Conservation (phyloP, 176 grass and related monocot species). For the Triticum urartu region DNA sequence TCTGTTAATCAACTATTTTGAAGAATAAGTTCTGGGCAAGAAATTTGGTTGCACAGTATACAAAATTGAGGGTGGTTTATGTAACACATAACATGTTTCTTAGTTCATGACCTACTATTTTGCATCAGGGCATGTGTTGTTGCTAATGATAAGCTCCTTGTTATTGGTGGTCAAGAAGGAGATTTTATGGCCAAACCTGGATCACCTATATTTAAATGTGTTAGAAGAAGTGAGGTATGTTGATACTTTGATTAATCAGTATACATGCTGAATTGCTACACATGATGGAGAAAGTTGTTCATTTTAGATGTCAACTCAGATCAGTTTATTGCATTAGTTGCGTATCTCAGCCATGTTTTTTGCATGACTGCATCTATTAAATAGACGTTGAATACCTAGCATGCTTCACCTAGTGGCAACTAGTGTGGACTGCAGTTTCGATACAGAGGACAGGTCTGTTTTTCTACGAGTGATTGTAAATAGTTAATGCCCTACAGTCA, state of each 20-base stretch:
- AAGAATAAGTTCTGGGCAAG: neutral
- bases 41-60: slow-evolving; percentile 3
- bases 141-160: slow-evolving; percentile 89
- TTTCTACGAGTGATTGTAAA: neutral
- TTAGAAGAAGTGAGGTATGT: slow-evolving; percentile 86
- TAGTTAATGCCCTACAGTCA: neutral
- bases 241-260: slow-evolving; percentile 7
- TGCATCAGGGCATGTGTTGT: slow-evolving; percentile 79
- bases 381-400: neutral
- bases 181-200: slow-evolving; percentile 99
- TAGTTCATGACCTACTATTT: slow-evolving; percentile 4
- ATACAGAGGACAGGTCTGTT: neutral
- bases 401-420: neutral
- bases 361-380: slow-evolving; percentile 4
- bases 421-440: neutral
- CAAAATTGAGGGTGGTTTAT: slow-evolving; percentile 13
- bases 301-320: neutral
- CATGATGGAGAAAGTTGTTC: neutral
- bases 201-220: slow-evolving; percentile 99
- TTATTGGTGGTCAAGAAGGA: slow-evolving; percentile 98
- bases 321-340: neutral
- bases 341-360: neutral
- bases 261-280: neutral
- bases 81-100: neutral
- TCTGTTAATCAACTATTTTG: neutral